Evolutionary conservation across 441 rosid species (phyloP).

Genomic region (Lepidium campestre): DNA sequence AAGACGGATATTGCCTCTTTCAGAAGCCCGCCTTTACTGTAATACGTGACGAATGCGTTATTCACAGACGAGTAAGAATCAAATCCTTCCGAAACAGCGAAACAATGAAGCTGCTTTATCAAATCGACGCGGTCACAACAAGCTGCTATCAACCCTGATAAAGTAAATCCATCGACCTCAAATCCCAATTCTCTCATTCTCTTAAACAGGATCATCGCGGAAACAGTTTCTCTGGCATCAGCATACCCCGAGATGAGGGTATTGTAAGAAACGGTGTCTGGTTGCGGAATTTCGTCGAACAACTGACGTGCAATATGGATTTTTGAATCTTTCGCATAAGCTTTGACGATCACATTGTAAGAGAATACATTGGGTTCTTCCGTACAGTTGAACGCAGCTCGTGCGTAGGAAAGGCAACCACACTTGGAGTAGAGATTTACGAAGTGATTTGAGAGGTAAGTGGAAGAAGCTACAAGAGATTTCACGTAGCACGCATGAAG

Average conservation of each 20-base stretch:
- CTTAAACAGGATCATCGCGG: conserved; percentile 43
- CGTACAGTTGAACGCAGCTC: conserved; percentile 40
- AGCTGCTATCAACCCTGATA: conserved; percentile 68
- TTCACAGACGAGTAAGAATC: conserved; percentile 61
- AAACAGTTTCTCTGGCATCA: conserved; percentile 38
- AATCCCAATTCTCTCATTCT: conserved; percentile 48
- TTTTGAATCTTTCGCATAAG: conserved; percentile 45
- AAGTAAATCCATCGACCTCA: conserved; percentile 66
- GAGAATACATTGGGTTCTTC: conserved; percentile 65
- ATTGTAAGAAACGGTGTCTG: conserved; percentile 71
- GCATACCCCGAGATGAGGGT: conserved; percentile 75
- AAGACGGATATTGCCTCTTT: conserved; percentile 60
- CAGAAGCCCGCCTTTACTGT: conserved; percentile 56
- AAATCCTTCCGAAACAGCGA: conserved; percentile 50
- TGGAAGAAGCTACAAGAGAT: conserved; percentile 49
- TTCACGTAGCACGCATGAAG: conserved; percentile 70
- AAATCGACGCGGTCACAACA: conserved; percentile 36
- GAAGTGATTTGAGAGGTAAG: conserved; percentile 84
- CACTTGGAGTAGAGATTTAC: conserved; percentile 83
- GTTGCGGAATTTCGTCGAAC: conserved; percentile 78
- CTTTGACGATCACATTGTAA: conserved; percentile 59
- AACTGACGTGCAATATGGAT: conserved; percentile 42
- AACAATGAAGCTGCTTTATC: conserved; percentile 60
- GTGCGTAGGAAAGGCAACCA: conserved; percentile 47
- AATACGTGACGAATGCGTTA: conserved; percentile 58